These are phyloP conservation scores for Apiotrichum veenhuisii DNA, from an alignment of 1,284 basidiomycete species.

Conservation along the genomic window DNA sequence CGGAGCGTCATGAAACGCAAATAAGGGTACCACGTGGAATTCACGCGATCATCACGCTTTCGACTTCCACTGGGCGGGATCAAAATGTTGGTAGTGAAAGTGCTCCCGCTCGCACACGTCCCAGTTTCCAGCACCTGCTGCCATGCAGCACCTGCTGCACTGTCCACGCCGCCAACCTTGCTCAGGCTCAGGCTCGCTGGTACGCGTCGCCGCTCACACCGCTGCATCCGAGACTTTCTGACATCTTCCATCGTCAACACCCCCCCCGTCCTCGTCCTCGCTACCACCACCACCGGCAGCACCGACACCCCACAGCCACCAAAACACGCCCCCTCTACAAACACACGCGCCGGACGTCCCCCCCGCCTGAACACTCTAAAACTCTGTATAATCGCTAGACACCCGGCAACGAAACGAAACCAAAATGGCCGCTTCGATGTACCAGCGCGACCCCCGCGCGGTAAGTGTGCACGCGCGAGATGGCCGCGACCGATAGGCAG, in stretches of 20 bases:
- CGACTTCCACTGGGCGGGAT: too few relatives aligned
- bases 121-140: too few relatives aligned
- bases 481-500: too few relatives aligned
- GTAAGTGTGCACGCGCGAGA: slow-evolving; percentile 37
- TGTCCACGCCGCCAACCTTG: background rate
- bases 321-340: background rate
- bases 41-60: background rate
- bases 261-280: background rate
- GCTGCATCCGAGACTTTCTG: slow-evolving; percentile 4
- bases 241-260: slow-evolving; percentile 13
- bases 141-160: background rate
- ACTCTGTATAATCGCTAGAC: background rate
- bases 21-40: background rate
- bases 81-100: too few relatives aligned
- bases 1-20: too few relatives aligned
- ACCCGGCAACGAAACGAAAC: background rate
- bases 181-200: background rate
- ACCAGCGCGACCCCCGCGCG: slow-evolving; percentile 50
- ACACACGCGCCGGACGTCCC: background rate
- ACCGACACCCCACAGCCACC: background rate
- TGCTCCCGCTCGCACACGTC: too few relatives aligned
- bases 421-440: slow-evolving; percentile 50
- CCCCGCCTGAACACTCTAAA: background rate
- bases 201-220: slow-evolving; percentile 1
- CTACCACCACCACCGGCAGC: background rate